Evolutionary conservation across 495 filamentous ascomycete species (phyloP), one percentile per base, ranked within the genome.

Genomic region (Talaromyces ruber): DNA sequence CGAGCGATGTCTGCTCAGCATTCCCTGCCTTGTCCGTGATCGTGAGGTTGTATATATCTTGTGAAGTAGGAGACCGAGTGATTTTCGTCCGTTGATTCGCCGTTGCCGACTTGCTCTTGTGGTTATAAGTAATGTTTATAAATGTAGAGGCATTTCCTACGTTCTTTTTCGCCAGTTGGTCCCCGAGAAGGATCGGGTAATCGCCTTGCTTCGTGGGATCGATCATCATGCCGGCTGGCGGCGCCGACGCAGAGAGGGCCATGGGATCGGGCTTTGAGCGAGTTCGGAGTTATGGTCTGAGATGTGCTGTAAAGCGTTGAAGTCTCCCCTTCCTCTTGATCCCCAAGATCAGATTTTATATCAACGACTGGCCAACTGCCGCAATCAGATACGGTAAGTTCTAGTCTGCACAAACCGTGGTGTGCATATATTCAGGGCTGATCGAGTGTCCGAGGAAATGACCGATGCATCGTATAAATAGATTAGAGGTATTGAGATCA

Each of bases 201-300:
- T 81, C 78, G 60, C 74, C 78, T 60, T 78, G 76, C 64, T 79
- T 81, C 55, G 76, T 78, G 51, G 78, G 78, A 66, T 81, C 78
- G 64, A 81, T 72, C 70, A 76, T 66, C 39, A 70, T 64, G 57
- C 64, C 72, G 63, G 71, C 63, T 22, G 76, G 69, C 59, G 76
- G 61, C 34, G 64, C 39, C 25, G 59, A 50, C 3, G 39, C 45
- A 32, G 39, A 50, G 43, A 57, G 54, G 26, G 54, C 54, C 54
- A 57, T 57, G 29, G 12, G 8, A 16, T 28, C 18, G 25, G 24
- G 7, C 3, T 29, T 29, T 9, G 28, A 8, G 16, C 12, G 4
- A 26, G 11, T 6, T 26, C 51, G 26, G 18, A 25, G 11, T 14
- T 26, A 54, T 25, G 22, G 12, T 54, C n/a, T 54, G 16, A 54